Base-by-base conservation (phyloP, 345 rosid genomes). In the Psidium guajava region DNA sequence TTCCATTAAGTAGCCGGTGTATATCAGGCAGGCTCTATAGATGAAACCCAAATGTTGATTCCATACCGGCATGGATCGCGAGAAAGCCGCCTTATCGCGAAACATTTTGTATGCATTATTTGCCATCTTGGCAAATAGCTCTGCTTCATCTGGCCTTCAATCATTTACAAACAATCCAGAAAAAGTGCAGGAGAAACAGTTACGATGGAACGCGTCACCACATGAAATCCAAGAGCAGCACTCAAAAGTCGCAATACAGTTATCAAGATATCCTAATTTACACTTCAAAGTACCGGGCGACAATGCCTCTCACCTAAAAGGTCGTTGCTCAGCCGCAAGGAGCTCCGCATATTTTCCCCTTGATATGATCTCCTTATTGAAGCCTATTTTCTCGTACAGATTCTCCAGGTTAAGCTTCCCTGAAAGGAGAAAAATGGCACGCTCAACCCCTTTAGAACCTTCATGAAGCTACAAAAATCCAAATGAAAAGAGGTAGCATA, bases 311-410 rank as follows among this genome's bases (percentile, higher is more conserved):
- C 64, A 95, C 99, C 97, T 93, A n/a, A 95, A 91, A 87, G 98
- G 89, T 85, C 98, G 93, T 87, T 95, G 95, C 22, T 95, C 98
- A 86, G 99, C 97, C 14, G 93, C 98, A 40, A 91, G 90, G 86
- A 97, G 93, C 91, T 97, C 99, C 24, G 98, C 96, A 89, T 91
- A 97, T 91, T 84, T 94, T 86, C 99, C 99, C 88, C 98, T 90
- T 88, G 99, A 97, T 86, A 97, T 91, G 88, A 94, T 92, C 93
- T 97, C 98, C 88, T 97, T 95, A 91, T 89, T 95, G 92, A 94
- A 95, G 82, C 99, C 99, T 86, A 97, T 92, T 85, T 93, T 95
- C 88, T 97, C 97, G 86, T 95, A 97, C 56, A 97, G 89, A 87
- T 95, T 95, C 18, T 92, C 97, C 88, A 95, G 89, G 86, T 93